Evolutionary conservation across 805 yeast species (phyloP).

Genomic region (Starmerella stellata): DNA sequence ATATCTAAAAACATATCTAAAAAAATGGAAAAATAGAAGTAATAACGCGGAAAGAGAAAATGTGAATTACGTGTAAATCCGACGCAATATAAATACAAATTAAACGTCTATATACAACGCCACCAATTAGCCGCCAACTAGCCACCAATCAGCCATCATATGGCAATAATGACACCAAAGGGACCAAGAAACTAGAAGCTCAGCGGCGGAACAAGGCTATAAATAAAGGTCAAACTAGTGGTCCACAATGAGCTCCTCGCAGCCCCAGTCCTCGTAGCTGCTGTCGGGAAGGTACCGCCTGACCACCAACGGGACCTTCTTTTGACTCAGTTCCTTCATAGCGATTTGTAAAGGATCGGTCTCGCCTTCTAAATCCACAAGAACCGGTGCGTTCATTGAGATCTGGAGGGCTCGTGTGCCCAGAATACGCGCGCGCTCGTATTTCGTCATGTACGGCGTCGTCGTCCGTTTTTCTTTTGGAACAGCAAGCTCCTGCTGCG

Average conservation of each 20-base stretch:
- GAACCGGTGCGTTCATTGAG: constrained; percentile 94
- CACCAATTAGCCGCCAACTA: too few relatives aligned
- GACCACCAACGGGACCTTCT: constrained; percentile 85
- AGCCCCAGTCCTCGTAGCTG: constrained; percentile 95
- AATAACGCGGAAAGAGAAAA: too few relatives aligned
- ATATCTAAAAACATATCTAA: too few relatives aligned
- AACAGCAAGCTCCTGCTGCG: constrained; percentile 66
- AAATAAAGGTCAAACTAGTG: too few relatives aligned
- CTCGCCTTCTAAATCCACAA: constrained; percentile 96
- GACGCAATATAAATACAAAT: too few relatives aligned
- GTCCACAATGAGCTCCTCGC: constrained; percentile 90
- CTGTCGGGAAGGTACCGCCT: constrained; percentile 96
- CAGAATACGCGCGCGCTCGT: constrained; percentile 91
- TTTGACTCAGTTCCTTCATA: constrained; percentile 86
- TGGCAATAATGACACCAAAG: too few relatives aligned
- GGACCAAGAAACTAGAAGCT: too few relatives aligned
- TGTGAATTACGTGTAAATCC: too few relatives aligned
- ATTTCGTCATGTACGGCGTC: constrained; percentile 97
- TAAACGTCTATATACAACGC: too few relatives aligned
- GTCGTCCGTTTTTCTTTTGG: constrained; percentile 79
- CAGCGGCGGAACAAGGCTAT: too few relatives aligned
- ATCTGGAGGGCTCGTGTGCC: constrained; percentile 97
- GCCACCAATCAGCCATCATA: too few relatives aligned
- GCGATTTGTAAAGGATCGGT: constrained; percentile 97
- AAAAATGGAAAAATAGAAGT: too few relatives aligned